phyloP scores from a whole-genome alignment of 163 green algal genomes.

The Scenedesmus sp. region DNA sequence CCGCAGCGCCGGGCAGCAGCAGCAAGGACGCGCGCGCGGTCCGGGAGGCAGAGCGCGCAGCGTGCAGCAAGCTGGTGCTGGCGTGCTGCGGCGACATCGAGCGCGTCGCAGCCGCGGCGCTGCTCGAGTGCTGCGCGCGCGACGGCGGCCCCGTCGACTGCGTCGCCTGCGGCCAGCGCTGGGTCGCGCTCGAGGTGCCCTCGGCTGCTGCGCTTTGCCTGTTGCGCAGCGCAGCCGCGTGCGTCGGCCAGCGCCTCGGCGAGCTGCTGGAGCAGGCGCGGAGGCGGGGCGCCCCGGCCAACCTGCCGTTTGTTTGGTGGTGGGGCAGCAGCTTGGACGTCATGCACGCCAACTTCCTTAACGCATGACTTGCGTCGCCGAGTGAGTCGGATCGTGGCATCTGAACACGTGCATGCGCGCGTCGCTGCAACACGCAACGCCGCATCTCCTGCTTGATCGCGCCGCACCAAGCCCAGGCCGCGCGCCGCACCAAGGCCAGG shows the following conservation, averaged over 20 bases:
- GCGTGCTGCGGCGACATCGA: not conserved
- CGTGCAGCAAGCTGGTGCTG: constrained; percentile 2
- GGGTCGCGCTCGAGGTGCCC: constrained; percentile 7
- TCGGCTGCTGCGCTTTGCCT: not conserved
- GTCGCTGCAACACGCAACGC: no score
- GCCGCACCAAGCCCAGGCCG: no score
- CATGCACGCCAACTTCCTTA: no score
- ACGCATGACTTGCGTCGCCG: no score
- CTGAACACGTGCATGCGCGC: no score
- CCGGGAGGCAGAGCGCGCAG: not conserved
- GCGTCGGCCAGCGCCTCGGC: not conserved
- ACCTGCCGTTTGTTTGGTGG: constrained; percentile 36
- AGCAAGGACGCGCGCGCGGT: not conserved
- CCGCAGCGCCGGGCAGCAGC: not conserved
- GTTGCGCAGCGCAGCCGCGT: no score
- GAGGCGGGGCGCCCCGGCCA: not conserved
- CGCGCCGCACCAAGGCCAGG: no score
- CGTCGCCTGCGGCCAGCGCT: not conserved
- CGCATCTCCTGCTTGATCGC: no score
- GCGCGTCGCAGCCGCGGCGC: not conserved
- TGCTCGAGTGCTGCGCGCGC: not conserved
- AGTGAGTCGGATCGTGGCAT: no score
- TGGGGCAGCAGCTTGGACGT: constrained; percentile 19
- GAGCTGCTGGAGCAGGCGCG: not conserved
- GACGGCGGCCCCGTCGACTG: not conserved